Evolutionary conservation across 495 filamentous ascomycete species (phyloP).

Genomic region (Aspergillus baeticus): DNA sequence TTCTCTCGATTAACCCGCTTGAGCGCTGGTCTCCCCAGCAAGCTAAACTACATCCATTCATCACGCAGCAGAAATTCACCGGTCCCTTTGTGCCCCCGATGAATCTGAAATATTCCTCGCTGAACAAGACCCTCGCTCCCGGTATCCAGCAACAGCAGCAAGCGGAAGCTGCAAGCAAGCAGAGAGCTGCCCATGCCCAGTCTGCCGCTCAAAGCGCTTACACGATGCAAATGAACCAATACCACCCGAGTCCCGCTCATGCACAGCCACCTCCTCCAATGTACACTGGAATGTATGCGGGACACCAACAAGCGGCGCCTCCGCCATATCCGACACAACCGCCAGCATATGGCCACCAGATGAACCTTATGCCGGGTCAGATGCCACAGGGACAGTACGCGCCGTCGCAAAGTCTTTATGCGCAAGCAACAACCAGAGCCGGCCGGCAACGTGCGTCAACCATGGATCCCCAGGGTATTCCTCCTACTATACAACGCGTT

Average conservation of each 20-base stretch:
- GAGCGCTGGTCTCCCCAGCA: conserved; percentile 98
- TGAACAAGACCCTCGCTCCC: conserved; percentile 84
- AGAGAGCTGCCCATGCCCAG: conserved; percentile 69
- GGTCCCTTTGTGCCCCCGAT: conserved; percentile 96
- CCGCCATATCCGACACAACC: conserved; percentile 78
- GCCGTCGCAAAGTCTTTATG: conserved; percentile 72
- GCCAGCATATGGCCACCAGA: conserved; percentile 68
- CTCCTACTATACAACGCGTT: conserved; percentile 89
- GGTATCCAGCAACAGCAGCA: conserved; percentile 98
- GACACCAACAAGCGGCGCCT: conserved; percentile 72
- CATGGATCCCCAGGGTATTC: conserved; percentile 91
- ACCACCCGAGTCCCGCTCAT: conserved; percentile 43
- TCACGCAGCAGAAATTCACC: conserved; percentile 96
- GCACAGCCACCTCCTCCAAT: conserved; percentile 58
- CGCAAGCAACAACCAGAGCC: conserved; percentile 78
- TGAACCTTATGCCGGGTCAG: conserved; percentile 69
- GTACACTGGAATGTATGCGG: conserved; percentile 81
- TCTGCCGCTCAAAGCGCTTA: conserved; percentile 50
- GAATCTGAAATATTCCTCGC: conserved; percentile 83
- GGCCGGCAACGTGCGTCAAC: conserved; percentile 91
- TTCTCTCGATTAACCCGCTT: conserved; percentile 92
- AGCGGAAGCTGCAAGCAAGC: conserved; percentile 87
- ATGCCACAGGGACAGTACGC: conserved; percentile 69
- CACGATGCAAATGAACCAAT: conserved; percentile 62
- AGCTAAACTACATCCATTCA: conserved; percentile 96